phyloP scores from a whole-genome alignment of 2,329 filamentous ascomycete genomes.

The Zasmidium cellare region DNA sequence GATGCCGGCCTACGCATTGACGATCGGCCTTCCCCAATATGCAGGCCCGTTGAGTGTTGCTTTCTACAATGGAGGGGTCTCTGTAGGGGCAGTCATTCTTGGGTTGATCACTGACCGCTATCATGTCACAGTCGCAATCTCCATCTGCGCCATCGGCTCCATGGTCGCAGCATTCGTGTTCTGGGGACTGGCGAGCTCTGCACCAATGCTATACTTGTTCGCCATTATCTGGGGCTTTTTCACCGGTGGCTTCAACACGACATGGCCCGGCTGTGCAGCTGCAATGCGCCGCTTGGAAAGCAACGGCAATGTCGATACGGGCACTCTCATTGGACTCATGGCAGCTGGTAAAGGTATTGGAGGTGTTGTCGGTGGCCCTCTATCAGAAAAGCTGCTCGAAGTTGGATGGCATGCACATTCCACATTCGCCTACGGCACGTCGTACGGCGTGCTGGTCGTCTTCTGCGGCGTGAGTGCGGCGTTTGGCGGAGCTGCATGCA shows the following conservation, averaged over 20 bases:
- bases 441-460: conserved; percentile 43
- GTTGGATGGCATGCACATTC: conserved; percentile 39
- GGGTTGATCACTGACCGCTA: conserved; percentile 42
- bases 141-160: conserved; percentile 39
- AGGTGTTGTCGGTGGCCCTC: conserved; percentile 51
- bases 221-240: conserved; percentile 45
- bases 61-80: conserved; percentile 41
- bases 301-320: conserved; percentile 40
- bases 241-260: conserved; percentile 41
- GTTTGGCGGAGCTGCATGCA: conserved; percentile 28
- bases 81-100: conserved; percentile 40
- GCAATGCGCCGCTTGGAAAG: conserved; percentile 19
- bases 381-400: conserved; percentile 50
- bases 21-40: conserved; percentile 37
- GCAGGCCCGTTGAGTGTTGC: conserved; percentile 41
- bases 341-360: conserved; percentile 53
- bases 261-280: conserved; percentile 33
- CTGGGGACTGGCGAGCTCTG: conserved; percentile 47
- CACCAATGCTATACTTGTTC: conserved; percentile 45
- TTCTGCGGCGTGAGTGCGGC: conserved; percentile 45
- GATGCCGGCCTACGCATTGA: conserved; percentile 42
- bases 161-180: conserved; percentile 43
- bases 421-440: conserved; percentile 43
- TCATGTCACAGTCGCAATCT: conserved; percentile 40
- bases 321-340: conserved; percentile 51